Evolutionary conservation across 805 yeast species (phyloP).

Genomic region (Wickerhamomyces subpelliculosus): DNA sequence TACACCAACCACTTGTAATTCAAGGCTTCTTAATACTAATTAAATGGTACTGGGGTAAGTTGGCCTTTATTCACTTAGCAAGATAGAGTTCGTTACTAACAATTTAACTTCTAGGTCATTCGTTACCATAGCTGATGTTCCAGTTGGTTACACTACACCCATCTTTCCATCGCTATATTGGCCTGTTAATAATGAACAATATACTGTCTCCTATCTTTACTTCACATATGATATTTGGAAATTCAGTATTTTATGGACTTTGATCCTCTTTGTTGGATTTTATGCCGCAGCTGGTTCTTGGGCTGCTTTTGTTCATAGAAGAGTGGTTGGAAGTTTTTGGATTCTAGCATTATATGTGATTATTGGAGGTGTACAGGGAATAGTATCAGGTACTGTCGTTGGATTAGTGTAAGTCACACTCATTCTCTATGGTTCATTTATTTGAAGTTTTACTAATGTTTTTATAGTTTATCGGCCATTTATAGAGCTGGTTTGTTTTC

Average conservation of each 20-base stretch:
- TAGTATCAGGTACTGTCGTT: constrained; percentile 65
- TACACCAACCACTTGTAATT: too few species aligned
- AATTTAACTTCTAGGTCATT: constrained; percentile 22
- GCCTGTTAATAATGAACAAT: constrained; percentile 44
- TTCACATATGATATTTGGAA: constrained; percentile 68
- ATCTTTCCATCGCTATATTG: constrained; percentile 73
- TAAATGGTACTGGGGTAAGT: background rate
- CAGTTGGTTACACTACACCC: constrained; percentile 79
- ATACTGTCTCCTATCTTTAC: constrained; percentile 51
- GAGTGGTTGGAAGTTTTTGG: constrained; percentile 30
- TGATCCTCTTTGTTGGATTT: constrained; percentile 58
- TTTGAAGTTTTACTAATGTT: background rate
- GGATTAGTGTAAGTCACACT: constrained; percentile 52
- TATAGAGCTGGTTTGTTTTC: constrained; percentile 75
- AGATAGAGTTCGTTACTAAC: constrained; percentile 2
- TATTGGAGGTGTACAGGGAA: constrained; percentile 57
- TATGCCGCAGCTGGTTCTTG: constrained; percentile 59
- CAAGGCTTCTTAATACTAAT: too few species aligned
- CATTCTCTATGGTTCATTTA: background rate
- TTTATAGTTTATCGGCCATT: constrained; percentile 37
- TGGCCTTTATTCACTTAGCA: background rate
- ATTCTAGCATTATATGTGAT: constrained; percentile 41
- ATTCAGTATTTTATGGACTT: constrained; percentile 77
- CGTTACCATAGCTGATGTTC: constrained; percentile 46
- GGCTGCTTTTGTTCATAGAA: constrained; percentile 47